Base-by-base conservation (phyloP, 140 eudicot species). In the Cichorium intybus region DNA sequence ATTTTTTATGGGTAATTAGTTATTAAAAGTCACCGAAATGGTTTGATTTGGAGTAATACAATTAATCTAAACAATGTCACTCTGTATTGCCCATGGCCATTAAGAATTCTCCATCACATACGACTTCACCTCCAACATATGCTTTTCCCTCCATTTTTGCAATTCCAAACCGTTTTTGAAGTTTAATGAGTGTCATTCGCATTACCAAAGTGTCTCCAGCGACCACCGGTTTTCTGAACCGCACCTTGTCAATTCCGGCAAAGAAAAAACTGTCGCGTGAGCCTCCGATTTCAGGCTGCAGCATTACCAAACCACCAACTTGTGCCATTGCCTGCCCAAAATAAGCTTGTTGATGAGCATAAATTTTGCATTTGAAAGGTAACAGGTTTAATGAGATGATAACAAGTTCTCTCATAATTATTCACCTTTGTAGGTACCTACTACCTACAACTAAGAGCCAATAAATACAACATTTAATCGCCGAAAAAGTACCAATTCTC, bases 301-400 rank as follows among this genome's bases (percentile, higher is more conserved):
- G 79, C 94, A 87, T 80, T 12, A 90, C 88, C 37, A 84, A 20
- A 39, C 95, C 95, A 55, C 94, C 95, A 56, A 87, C 97, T 73
- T 90, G 97, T 9, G 95, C 94, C 95, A 84, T 79, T 64, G 95
- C 95, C 95, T 84, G n/a, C n/a, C n/a, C n/a, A n/a, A n/a, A n/a
- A n/a, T n/a, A n/a, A n/a, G n/a, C n/a, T n/a, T n/a, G n/a, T n/a
- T n/a, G n/a, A n/a, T n/a, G n/a, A n/a, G n/a, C n/a, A n/a, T n/a
- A n/a, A n/a, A n/a, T n/a, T n/a, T n/a, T n/a, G n/a, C n/a, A n/a
- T n/a, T n/a, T n/a, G n/a, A n/a, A n/a, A n/a, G n/a, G n/a, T n/a
- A n/a, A n/a, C n/a, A n/a, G n/a, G n/a, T n/a, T n/a, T n/a, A n/a
- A n/a, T n/a, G n/a, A n/a, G n/a, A n/a, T n/a, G n/a, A n/a, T n/a